Percentiles rank a stretch among this genome's conserved stretches.
phyloP scores from a whole-genome alignment of 768 basidiomycete species.

The Suillus decipiens region DNA sequence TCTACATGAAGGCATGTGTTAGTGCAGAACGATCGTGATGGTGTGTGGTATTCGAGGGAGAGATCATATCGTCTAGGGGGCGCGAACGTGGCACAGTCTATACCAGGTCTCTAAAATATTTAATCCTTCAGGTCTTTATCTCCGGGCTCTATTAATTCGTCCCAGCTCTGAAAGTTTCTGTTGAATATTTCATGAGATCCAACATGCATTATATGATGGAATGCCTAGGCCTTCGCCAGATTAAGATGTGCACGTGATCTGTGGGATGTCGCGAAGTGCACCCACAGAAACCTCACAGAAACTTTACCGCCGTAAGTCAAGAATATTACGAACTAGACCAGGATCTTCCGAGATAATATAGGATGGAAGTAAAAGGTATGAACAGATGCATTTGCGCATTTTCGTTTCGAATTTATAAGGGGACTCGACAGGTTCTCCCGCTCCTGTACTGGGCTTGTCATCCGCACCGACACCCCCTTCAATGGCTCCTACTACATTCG shows the following conservation, averaged over 20 bases:
- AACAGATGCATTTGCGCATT: background rate
- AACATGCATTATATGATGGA: background rate
- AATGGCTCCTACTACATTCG: slow-evolving; percentile 22
- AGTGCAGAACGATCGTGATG: background rate
- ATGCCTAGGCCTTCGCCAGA: background rate
- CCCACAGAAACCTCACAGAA: slow-evolving; percentile 1
- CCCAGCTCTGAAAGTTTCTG: slow-evolving; percentile 54
- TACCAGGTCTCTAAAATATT: background rate
- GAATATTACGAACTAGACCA: background rate
- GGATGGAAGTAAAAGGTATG: slow-evolving; percentile 12
- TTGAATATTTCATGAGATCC: slow-evolving; percentile 45
- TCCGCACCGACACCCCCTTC: slow-evolving; percentile 19
- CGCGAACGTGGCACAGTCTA: background rate
- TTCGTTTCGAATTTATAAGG: background rate
- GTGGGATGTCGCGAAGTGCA: slow-evolving; percentile 5
- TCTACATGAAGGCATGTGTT: background rate
- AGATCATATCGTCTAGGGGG: background rate
- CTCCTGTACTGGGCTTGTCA: slow-evolving; percentile 10
- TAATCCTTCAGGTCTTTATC: slow-evolving; percentile 24
- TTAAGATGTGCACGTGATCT: background rate
- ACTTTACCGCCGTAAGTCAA: slow-evolving; percentile 3
- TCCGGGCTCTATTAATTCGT: slow-evolving; percentile 51
- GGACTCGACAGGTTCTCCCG: slow-evolving; percentile 13
- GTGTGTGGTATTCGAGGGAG: background rate
- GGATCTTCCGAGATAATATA: background rate